Percentiles rank a stretch among this genome's conserved stretches.
phyloP scores from a whole-genome alignment of 805 yeast genomes.

The Pachysolen tannophilus region DNA sequence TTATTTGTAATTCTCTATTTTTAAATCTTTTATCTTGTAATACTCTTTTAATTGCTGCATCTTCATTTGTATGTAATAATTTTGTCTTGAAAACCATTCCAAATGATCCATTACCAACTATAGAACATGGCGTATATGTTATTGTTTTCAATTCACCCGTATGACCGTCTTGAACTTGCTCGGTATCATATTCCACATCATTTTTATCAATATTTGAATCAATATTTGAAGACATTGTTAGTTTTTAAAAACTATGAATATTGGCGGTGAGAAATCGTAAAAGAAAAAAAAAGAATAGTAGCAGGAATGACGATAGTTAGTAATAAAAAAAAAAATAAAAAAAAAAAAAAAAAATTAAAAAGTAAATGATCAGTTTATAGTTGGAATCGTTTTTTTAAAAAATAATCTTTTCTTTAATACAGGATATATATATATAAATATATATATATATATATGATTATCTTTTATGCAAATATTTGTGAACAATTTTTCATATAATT shows the following conservation, averaged over 20 bases:
- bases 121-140: slow-evolving; percentile 64
- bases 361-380: too few relatives aligned
- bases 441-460: too few relatives aligned
- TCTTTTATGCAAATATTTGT: too few relatives aligned
- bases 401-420: too few relatives aligned
- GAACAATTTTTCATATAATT: too few relatives aligned
- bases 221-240: too few relatives aligned
- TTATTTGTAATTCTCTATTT: slow-evolving; percentile 90
- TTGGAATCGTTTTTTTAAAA: too few relatives aligned
- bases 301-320: background rate
- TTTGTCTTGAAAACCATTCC: slow-evolving; percentile 94
- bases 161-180: slow-evolving; percentile 65
- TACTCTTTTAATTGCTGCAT: slow-evolving; percentile 94
- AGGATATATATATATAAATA: too few relatives aligned
- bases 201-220: slow-evolving; percentile 4
- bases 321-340: background rate
- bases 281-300: background rate
- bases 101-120: slow-evolving; percentile 99
- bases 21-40: slow-evolving; percentile 91
- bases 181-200: slow-evolving; percentile 31
- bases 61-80: slow-evolving; percentile 62
- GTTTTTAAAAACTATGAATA: too few relatives aligned
- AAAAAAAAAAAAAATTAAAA: background rate
- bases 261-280: background rate
- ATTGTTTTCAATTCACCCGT: slow-evolving; percentile 56